phyloP scores from a whole-genome alignment of 140 eudicot species.

The Erigeron philadelphicus region DNA sequence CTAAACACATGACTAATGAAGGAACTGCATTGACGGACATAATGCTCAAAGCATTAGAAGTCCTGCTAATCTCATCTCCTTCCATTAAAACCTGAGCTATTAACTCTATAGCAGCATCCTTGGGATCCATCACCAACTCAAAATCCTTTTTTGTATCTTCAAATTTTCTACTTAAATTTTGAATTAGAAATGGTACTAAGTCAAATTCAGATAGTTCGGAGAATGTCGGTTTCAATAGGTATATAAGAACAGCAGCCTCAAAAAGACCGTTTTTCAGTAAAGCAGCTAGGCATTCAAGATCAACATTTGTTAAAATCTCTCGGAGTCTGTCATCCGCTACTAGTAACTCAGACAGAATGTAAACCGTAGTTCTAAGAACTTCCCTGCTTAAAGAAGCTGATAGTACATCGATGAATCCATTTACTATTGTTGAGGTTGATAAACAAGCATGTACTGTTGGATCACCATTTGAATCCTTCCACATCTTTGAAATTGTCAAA shows the following conservation, averaged over 20 bases:
- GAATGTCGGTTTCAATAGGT: conserved; percentile 60
- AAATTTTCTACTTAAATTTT: conserved; percentile 37
- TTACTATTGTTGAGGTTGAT: conserved; percentile 51
- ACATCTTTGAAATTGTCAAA: conserved; percentile 46
- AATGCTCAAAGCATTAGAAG: conserved; percentile 40
- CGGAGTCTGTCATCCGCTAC: conserved; percentile 51
- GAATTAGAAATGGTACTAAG: conserved; percentile 41
- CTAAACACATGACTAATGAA: conserved; percentile 46
- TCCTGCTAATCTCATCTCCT: conserved; percentile 54
- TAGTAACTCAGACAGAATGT: conserved; percentile 56
- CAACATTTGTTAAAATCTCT: conserved; percentile 48
- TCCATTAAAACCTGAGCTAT: conserved; percentile 57
- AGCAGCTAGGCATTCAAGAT: conserved; percentile 56
- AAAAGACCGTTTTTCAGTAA: conserved; percentile 62
- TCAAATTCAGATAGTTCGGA: conserved; percentile 50
- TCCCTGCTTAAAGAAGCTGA: conserved; percentile 73
- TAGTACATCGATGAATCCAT: conserved; percentile 69
- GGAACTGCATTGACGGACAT: conserved; percentile 55
- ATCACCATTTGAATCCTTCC: conserved; percentile 54
- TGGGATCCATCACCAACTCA: conserved; percentile 49
- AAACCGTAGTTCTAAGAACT: conserved; percentile 55
- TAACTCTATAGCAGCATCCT: conserved; percentile 69
- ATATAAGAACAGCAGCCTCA: conserved; percentile 63
- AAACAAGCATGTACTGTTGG: conserved; percentile 51
- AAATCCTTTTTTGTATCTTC: conserved; percentile 37